Percentiles rank a stretch among this genome's conserved stretches.
These are phyloP conservation scores for Fusarium sp. DNA, from an alignment of 2,329 filamentous ascomycete species.

Conservation along the genomic window DNA sequence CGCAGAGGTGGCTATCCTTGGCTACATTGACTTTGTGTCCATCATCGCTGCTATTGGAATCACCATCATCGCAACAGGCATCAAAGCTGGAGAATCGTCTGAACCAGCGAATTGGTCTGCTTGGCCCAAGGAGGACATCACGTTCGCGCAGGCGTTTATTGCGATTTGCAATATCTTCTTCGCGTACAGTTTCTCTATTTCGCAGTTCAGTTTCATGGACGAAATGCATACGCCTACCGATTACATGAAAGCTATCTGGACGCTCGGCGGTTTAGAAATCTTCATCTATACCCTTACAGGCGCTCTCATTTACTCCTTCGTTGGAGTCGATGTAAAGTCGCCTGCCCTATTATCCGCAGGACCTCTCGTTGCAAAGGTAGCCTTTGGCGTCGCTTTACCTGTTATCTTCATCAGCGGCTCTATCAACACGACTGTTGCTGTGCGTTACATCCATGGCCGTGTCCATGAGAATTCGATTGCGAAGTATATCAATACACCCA, in stretches of 20 bases:
- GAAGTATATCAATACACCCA: slow-evolving; percentile 40
- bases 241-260: slow-evolving; percentile 61
- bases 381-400: slow-evolving; percentile 64
- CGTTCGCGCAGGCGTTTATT: slow-evolving; percentile 64
- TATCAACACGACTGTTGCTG: slow-evolving; percentile 62
- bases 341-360: slow-evolving; percentile 73
- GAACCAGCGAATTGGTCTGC: slow-evolving; percentile 49
- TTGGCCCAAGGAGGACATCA: slow-evolving; percentile 54
- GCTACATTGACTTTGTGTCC: slow-evolving; percentile 45
- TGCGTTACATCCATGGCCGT: slow-evolving; percentile 52
- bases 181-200: slow-evolving; percentile 66
- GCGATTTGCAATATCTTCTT: slow-evolving; percentile 74
- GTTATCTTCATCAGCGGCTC: slow-evolving; percentile 77
- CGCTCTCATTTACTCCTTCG: slow-evolving; percentile 73
- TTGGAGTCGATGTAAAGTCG: slow-evolving; percentile 67
- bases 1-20: slow-evolving; percentile 42
- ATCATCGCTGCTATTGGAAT: slow-evolving; percentile 66
- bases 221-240: slow-evolving; percentile 58
- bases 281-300: slow-evolving; percentile 72
- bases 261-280: slow-evolving; percentile 70
- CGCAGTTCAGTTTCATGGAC: slow-evolving; percentile 59
- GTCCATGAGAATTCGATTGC: slow-evolving; percentile 37
- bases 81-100: slow-evolving; percentile 45
- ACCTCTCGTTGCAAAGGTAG: slow-evolving; percentile 56
- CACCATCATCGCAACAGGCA: slow-evolving; percentile 70